A percentile compares a stretch with the other conserved stretches of the same genome.
Evolutionary conservation across 2,329 filamentous ascomycete genomes (phyloP).

Genomic region (Pseudocercospora macadamiae): DNA sequence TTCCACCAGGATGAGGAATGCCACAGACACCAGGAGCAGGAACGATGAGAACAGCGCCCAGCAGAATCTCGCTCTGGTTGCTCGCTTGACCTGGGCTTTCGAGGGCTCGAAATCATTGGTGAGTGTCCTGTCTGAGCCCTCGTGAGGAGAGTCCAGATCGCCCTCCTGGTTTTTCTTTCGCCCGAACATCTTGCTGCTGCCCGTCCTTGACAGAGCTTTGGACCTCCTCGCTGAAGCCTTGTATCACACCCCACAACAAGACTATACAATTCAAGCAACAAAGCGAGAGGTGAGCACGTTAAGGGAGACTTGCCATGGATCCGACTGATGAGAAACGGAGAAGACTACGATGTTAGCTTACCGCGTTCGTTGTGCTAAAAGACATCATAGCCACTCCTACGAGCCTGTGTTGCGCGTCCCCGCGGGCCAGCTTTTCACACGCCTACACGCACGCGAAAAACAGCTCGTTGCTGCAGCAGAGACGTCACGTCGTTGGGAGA

Average conservation of each 20-base stretch:
- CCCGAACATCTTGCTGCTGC: conserved; percentile 35
- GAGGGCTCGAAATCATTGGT: conserved; percentile 36
- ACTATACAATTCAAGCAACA: not conserved
- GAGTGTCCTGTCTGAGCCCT: conserved; percentile 32
- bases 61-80: conserved; percentile 58
- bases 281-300: not conserved
- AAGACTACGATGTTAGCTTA: not conserved
- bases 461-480: conserved; percentile 4
- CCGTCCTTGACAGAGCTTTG: not conserved
- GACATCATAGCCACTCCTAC: conserved; percentile 4
- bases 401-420: conserved; percentile 6
- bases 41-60: conserved; percentile 68
- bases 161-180: conserved; percentile 30
- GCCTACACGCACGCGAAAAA: conserved; percentile 7
- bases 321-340: not conserved
- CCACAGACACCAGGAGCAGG: conserved; percentile 72
- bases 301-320: not conserved
- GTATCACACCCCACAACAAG: not conserved
- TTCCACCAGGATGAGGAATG: conserved; percentile 80
- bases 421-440: conserved; percentile 5
- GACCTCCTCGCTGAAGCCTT: not conserved
- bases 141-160: conserved; percentile 4
- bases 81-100: conserved; percentile 48
- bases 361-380: not conserved
- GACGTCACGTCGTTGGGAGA: conserved; percentile 8